Evolutionary conservation across 306 rosid genomes (phyloP).

Genomic region (Ammopiptanthus mongolicus): DNA sequence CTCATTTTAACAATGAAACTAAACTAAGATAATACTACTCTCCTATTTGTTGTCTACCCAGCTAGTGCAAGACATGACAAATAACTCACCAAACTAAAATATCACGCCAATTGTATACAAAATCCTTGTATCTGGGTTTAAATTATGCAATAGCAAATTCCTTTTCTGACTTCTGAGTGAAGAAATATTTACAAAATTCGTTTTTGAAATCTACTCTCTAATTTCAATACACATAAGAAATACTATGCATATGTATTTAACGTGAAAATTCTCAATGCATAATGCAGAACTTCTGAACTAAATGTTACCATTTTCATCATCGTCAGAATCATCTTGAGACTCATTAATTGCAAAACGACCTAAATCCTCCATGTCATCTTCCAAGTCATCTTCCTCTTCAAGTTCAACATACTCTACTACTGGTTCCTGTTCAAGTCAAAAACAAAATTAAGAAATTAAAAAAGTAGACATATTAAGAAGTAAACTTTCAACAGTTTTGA

Average conservation of each 20-base stretch:
- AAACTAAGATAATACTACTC: neutral
- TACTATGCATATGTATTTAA: neutral
- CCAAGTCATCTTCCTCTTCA: slow-evolving; percentile 66
- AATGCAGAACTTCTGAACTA: slow-evolving; percentile 13
- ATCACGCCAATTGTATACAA: neutral
- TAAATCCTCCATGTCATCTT: slow-evolving; percentile 87
- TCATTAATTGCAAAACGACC: slow-evolving; percentile 31
- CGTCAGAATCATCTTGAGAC: slow-evolving; percentile 28
- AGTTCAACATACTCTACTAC: slow-evolving; percentile 78
- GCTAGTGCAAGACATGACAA: neutral
- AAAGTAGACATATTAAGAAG: neutral
- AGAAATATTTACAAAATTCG: neutral
- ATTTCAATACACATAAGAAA: neutral
- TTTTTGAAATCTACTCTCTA: neutral
- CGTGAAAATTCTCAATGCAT: neutral
- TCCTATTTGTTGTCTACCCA: neutral
- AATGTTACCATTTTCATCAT: slow-evolving; percentile 45
- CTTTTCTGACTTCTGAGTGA: neutral
- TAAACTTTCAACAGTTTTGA: neutral
- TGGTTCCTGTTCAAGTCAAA: slow-evolving; percentile 49
- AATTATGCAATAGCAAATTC: neutral
- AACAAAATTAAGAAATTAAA: neutral
- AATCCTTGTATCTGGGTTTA: neutral
- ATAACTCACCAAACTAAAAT: slow-evolving; percentile 8
- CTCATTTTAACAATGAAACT: neutral